A percentile compares a stretch with the other conserved stretches of the same genome.
phyloP scores from a whole-genome alignment of 225 moss, liverwort and hornwort genomes.

The Physcomitrellopsis africana region DNA sequence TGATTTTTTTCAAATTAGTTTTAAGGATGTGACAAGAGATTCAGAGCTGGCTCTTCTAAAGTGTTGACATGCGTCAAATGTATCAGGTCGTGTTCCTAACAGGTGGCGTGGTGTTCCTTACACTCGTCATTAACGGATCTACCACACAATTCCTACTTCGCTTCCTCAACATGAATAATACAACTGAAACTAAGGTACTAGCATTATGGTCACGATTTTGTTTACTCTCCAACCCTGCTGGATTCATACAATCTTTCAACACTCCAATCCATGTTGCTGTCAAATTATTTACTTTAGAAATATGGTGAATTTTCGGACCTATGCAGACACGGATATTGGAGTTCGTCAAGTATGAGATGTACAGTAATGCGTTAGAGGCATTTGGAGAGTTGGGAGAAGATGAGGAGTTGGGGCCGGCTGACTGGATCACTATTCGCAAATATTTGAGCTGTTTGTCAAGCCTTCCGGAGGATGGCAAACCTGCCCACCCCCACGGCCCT shows the following conservation, averaged over 20 bases:
- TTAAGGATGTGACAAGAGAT: conserved; percentile 16
- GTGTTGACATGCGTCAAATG: conserved; percentile 45
- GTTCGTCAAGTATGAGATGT: conserved; percentile 72
- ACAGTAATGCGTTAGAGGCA: conserved; percentile 68
- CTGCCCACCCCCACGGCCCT: conserved; percentile 61
- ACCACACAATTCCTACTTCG: conserved; percentile 79
- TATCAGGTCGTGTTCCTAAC: conserved; percentile 89
- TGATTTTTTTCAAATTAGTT: neutral
- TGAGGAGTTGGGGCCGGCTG: conserved; percentile 86
- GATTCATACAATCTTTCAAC: neutral
- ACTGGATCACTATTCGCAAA: conserved; percentile 63
- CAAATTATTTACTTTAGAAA: neutral
- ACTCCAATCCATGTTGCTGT: conserved; percentile 4
- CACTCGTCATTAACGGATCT: conserved; percentile 80
- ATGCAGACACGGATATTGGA: conserved; percentile 60
- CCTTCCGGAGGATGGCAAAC: conserved; percentile 33
- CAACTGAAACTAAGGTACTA: conserved; percentile 71
- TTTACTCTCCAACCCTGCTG: neutral
- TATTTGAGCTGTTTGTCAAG: conserved; percentile 61
- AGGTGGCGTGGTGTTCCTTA: conserved; percentile 84
- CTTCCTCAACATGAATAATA: conserved; percentile 56
- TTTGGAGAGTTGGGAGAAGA: conserved; percentile 79
- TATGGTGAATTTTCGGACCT: conserved; percentile 6
- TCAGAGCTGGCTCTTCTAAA: conserved; percentile 33
- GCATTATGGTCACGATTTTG: neutral